Evolutionary conservation across 345 rosid species (phyloP), one percentile per base, ranked within the genome.

Genomic region (Eucalyptus sp.): DNA sequence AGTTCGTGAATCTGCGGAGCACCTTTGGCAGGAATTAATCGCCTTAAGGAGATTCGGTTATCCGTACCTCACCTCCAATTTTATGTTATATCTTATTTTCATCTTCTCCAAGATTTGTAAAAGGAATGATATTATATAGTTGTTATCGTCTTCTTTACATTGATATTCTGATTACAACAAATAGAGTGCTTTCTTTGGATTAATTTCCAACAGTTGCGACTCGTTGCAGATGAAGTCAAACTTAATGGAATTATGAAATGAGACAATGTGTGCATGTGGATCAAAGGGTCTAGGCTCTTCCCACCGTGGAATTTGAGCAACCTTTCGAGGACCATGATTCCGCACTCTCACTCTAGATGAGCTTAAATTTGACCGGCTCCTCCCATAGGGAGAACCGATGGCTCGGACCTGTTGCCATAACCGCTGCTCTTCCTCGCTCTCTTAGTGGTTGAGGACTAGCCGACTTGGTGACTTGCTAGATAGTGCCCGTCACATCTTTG

Each of bases 401-500:
- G 68, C 13, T 27, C 13, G 7, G 12, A 5, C 0, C 27, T 1
- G 4, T 58, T 24, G 66, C 4, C 64, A 12, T 27, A 7, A 24
- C 27, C 7, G 7, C 5, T 0, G 7, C 71, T 29, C 31, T 62
- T 29, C 68, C 68, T 29, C 0, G 9, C 17, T 33, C 66, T 56
- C 13, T 5, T 60, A 25, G 31, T 5, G 29, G 71, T 62, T 62
- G 37, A 62, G 71, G 71, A 62, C 14, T 7, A 9, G 71, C 2
- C 3, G 5, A 17, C 33, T 6, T 13, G 37, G 71, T 1, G 8
- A 62, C 8, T 29, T n/a, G 5, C 9, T 13, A 2, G 33, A 62
- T 3, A 13, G 17, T 62, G 71, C 17, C 1, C 0, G 33, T 62
- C 8, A 7, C 33, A 29, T 62, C 71, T 62, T 62, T 9, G 0